phyloP scores from a whole-genome alignment of 306 rosid species.

The Acacia melanoxylon region DNA sequence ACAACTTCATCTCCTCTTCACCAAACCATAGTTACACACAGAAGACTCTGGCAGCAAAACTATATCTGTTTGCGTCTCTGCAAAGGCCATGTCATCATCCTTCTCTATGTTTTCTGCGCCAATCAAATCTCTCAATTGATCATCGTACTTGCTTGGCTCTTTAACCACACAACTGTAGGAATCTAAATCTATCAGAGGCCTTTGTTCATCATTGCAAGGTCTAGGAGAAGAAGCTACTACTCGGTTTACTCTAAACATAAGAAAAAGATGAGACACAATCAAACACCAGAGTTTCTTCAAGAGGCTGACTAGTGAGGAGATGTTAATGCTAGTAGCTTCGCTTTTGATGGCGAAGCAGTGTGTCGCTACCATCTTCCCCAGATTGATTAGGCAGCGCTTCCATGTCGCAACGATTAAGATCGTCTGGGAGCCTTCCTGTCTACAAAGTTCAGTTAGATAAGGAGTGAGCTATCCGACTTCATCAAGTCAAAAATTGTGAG shows the following conservation, averaged over 20 bases:
- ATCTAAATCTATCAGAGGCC: conserved; percentile 59
- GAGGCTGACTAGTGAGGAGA: conserved; percentile 17
- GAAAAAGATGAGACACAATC: conserved; percentile 43
- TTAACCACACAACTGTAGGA: conserved; percentile 38
- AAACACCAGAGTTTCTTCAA: conserved; percentile 42
- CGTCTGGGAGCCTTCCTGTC: conserved; percentile 57
- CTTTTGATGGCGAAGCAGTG: conserved; percentile 63
- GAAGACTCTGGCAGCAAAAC: conserved; percentile 31
- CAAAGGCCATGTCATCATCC: conserved; percentile 45
- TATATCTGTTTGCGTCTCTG: conserved; percentile 28
- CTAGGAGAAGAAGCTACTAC: conserved; percentile 18
- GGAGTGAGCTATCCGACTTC: conserved; percentile 17
- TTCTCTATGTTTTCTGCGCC: conserved; percentile 28
- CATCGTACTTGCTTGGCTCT: conserved; percentile 51
- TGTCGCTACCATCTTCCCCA: conserved; percentile 59
- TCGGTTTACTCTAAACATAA: conserved; percentile 34
- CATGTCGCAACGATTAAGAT: conserved; percentile 48
- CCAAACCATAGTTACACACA: conserved; percentile 43
- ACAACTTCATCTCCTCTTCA: conserved; percentile 50
- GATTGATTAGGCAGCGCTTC: conserved; percentile 69
- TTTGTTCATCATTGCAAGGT: conserved; percentile 43
- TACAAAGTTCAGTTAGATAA: conserved; percentile 43
- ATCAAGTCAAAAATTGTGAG: background rate
- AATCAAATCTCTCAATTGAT: conserved; percentile 55
- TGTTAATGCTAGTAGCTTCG: conserved; percentile 58